These are phyloP conservation scores for Yamadazyma ubonensis DNA, from an alignment of 805 yeast species.

Conservation along the genomic window DNA sequence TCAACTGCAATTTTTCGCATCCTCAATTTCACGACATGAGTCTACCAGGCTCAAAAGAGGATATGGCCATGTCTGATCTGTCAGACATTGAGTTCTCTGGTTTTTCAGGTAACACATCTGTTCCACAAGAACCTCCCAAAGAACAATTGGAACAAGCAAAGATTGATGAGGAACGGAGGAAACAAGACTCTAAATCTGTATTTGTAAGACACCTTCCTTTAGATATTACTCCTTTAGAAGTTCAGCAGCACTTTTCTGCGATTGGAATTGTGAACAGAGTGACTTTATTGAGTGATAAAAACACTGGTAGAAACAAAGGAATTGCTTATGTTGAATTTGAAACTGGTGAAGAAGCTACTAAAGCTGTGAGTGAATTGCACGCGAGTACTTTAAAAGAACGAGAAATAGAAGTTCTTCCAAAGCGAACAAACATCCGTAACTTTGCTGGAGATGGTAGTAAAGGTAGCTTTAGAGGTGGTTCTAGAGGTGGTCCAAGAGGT, in stretches of 20 bases:
- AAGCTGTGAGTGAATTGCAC: slow-evolving; percentile 61
- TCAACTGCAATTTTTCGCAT: background rate
- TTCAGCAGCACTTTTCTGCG: slow-evolving; percentile 67
- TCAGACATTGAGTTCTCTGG: background rate
- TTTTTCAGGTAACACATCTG: too few relatives aligned
- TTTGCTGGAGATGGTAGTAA: slow-evolving; percentile 11
- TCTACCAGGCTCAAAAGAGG: too few relatives aligned
- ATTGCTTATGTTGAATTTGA: slow-evolving; percentile 84
- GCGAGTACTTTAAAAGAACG: slow-evolving; percentile 69
- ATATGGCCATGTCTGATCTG: background rate
- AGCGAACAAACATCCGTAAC: slow-evolving; percentile 74
- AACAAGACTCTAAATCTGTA: slow-evolving; percentile 72
- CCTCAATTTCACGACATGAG: background rate
- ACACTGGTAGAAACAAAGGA: slow-evolving; percentile 82
- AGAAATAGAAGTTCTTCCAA: slow-evolving; percentile 68
- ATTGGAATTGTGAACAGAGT: slow-evolving; percentile 78
- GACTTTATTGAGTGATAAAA: slow-evolving; percentile 69
- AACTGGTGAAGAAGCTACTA: slow-evolving; percentile 59
- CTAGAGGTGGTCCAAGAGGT: slow-evolving; percentile 17
- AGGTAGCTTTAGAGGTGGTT: slow-evolving; percentile 17
- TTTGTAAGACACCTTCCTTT: slow-evolving; percentile 87
- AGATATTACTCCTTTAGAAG: slow-evolving; percentile 72
- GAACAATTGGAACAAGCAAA: background rate
- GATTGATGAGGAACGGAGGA: slow-evolving; percentile 30
- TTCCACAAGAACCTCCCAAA: too few relatives aligned